phyloP scores from a whole-genome alignment of 345 rosid species.

The Salix koriyanagi region DNA sequence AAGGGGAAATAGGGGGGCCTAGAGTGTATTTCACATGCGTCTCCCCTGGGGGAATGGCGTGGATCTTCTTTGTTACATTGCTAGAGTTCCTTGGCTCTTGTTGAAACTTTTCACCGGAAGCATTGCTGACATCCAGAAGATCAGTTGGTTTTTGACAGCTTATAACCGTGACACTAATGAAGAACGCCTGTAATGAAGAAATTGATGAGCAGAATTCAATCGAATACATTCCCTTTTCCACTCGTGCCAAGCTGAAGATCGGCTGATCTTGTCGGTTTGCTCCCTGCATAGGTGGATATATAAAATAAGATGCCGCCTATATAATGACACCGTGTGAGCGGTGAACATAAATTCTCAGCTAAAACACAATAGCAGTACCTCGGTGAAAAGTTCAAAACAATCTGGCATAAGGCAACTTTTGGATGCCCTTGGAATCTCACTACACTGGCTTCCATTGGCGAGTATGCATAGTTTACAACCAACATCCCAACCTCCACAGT shows the following conservation, averaged over 20 bases:
- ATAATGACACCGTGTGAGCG: not conserved
- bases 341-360: not conserved
- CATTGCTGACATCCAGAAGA: slow-evolving; percentile 14
- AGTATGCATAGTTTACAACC: slow-evolving; percentile 68
- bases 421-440: slow-evolving; percentile 16
- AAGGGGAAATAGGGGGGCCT: slow-evolving; percentile 75
- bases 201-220: slow-evolving; percentile 60
- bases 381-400: slow-evolving; percentile 47
- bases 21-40: slow-evolving; percentile 49
- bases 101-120: slow-evolving; percentile 16
- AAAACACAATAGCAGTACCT: slow-evolving; percentile 37
- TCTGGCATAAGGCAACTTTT: slow-evolving; percentile 22
- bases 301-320: not conserved
- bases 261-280: slow-evolving; percentile 33
- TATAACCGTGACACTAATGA: slow-evolving; percentile 48
- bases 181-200: slow-evolving; percentile 67
- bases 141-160: slow-evolving; percentile 38
- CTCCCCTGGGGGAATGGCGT: slow-evolving; percentile 4
- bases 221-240: slow-evolving; percentile 53
- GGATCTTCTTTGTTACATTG: slow-evolving; percentile 16
- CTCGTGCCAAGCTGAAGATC: slow-evolving; percentile 49
- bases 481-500: slow-evolving; percentile 98
- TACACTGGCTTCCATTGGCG: slow-evolving; percentile 26
- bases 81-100: slow-evolving; percentile 21
- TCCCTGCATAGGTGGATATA: slow-evolving; percentile 29